A percentile compares a stretch with the other conserved stretches of the same genome.
Evolutionary conservation across 2,329 filamentous ascomycete species (phyloP).

Genomic region (Cryphonectria naterciae): DNA sequence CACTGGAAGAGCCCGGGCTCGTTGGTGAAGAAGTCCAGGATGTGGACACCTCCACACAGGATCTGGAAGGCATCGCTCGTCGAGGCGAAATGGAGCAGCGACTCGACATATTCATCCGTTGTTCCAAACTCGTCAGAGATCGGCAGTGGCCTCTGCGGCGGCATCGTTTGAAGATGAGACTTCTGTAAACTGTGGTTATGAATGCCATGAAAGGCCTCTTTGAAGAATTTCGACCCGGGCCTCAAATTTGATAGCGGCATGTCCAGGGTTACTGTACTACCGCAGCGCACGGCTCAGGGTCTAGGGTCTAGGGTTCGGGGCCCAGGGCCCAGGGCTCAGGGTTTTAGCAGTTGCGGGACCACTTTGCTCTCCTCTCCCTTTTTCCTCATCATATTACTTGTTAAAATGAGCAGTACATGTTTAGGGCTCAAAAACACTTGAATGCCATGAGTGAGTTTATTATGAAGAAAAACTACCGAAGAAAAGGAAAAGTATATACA

Average conservation of each 20-base stretch:
- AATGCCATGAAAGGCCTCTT: neutral
- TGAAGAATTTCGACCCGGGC: neutral
- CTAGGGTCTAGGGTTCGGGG: neutral
- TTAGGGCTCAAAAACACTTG: too few species aligned
- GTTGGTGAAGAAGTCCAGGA: slow-evolving; percentile 92
- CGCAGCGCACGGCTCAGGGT: neutral
- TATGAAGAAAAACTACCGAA: too few species aligned
- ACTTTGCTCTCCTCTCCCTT: too few species aligned
- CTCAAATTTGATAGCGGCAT: neutral
- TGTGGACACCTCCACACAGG: slow-evolving; percentile 95
- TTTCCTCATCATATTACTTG: too few species aligned
- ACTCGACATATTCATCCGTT: slow-evolving; percentile 77
- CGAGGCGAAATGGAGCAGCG: slow-evolving; percentile 75
- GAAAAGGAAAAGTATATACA: too few species aligned
- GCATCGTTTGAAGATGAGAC: slow-evolving; percentile 42
- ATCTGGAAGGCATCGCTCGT: slow-evolving; percentile 79
- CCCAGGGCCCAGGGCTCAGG: neutral
- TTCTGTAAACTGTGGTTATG: neutral
- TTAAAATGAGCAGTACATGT: too few species aligned
- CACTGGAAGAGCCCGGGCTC: slow-evolving; percentile 81
- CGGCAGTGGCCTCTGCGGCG: slow-evolving; percentile 64
- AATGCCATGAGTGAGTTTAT: too few species aligned
- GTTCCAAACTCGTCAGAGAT: slow-evolving; percentile 70
- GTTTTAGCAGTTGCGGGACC: neutral
- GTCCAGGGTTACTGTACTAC: neutral